Evolutionary conservation across 768 basidiomycete genomes (phyloP), one percentile per base, ranked within the genome.

Genomic region (Sporobolomyces phaffii): DNA sequence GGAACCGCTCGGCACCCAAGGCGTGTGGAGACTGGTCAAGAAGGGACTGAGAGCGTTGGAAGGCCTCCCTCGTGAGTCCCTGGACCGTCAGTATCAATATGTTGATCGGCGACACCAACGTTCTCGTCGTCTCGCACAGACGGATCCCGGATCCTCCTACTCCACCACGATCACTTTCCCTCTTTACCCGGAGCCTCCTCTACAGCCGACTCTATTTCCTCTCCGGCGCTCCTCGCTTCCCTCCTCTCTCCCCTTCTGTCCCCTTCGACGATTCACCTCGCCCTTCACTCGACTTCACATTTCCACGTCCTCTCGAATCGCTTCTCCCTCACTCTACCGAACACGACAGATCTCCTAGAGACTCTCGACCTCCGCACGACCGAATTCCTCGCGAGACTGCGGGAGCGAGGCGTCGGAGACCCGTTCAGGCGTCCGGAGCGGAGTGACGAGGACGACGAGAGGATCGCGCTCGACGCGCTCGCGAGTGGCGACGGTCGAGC

Each of bases 271-370:
- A 80, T 83, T 0, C 85, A 86, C 68, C 70, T 89, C 20, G 83
- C 81, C 48, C 83, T 86, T 0, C 87, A 90, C 73, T 87, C 90
- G 3, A 82, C 88, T 0, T 79, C 81, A 1, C 82, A 96, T 58
- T 78, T 97, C 40, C 75, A 74, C 10, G 84, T 90, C 73, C 78
- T 98, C 53, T 82, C 88, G 2, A 81, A 80, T 31, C 84, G 85
- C 11, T 91, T 89, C 75, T 64, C 63, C 34, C 59, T 72, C 81
- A 4, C 56, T 1, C 24, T 66, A 26, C 65, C 58, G 6, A 33
- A 51, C 17, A 33, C 11, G 29, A 29, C 49, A 2, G 80, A 44
- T 83, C 84, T 13, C 3, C 72, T 9, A 44, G n/a, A 53, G 2
- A 45, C 50, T 18, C 47, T 59, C 1, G 65, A 62, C 18, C 58